A percentile compares a stretch with the other conserved stretches of the same genome.
These are phyloP conservation scores for Pseudotsuga menziesii DNA, from an alignment of 75 land plant species.

Conservation along the genomic window DNA sequence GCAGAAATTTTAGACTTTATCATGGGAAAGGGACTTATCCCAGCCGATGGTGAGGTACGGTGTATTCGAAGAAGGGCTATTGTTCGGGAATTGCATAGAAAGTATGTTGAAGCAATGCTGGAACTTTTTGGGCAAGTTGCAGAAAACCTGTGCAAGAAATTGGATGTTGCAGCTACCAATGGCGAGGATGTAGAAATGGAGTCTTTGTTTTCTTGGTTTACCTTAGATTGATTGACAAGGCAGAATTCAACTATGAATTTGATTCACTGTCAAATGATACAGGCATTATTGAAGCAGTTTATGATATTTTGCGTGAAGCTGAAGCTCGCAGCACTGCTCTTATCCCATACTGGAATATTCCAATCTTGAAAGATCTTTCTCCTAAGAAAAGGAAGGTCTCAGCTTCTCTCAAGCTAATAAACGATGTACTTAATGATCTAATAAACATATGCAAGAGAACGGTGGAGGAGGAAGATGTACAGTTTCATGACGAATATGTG, in stretches of 20 bases:
- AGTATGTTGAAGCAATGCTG: constrained; percentile 92
- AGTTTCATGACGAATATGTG: constrained; percentile 91
- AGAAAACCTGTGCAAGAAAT: constrained; percentile 70
- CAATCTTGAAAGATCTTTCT: constrained; percentile 76
- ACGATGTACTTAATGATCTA: constrained; percentile 69
- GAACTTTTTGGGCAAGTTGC: constrained; percentile 82
- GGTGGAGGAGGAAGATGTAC: constrained; percentile 79
- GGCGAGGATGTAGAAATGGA: constrained; percentile 70
- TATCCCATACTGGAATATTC: constrained; percentile 90
- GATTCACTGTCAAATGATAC: constrained; percentile 84
- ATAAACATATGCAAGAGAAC: constrained; percentile 87
- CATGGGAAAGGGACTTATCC: constrained; percentile 98
- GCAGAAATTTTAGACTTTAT: constrained; percentile 95
- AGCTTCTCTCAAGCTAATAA: constrained; percentile 72
- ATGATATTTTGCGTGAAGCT: constrained; percentile 78
- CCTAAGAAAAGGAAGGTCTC: constrained; percentile 76
- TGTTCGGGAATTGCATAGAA: constrained; percentile 85
- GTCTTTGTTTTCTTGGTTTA: constrained; percentile 92
- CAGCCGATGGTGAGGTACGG: constrained; percentile 98
- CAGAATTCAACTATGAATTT: constrained; percentile 97
- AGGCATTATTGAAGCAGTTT: constrained; percentile 96
- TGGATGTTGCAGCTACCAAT: constrained; percentile 71
- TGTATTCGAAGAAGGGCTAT: constrained; percentile 73
- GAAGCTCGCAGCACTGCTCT: constrained; percentile 77
- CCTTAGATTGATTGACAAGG: constrained; percentile 96